Conservation (phyloP, 495 filamentous ascomycete genomes). For the Penicillium subrubescens region DNA sequence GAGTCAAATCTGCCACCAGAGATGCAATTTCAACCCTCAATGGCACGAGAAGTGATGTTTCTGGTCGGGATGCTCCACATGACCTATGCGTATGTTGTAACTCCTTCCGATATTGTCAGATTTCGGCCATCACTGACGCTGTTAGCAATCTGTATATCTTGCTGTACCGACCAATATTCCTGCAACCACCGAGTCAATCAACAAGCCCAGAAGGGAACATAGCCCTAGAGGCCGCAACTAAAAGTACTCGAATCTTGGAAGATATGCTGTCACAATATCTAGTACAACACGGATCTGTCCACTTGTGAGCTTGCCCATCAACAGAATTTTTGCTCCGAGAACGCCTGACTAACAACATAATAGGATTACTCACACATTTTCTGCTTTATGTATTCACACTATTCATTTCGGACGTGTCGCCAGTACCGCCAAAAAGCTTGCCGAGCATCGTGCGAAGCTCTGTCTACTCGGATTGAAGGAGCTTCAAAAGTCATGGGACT, state of each 20-base stretch:
- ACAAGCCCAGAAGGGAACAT: conserved; percentile 33
- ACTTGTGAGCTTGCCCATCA: conserved; percentile 32
- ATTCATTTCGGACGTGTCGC: conserved; percentile 43
- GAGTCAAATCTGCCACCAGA: conserved; percentile 36
- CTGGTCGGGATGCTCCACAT: conserved; percentile 48
- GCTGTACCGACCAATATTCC: conserved; percentile 40
- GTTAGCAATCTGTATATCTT: conserved; percentile 43
- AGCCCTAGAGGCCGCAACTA: conserved; percentile 46
- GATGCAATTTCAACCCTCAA: conserved; percentile 32
- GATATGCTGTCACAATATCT: conserved; percentile 50
- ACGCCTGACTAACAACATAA: background rate
- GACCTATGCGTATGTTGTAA: conserved; percentile 40
- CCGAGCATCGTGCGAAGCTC: conserved; percentile 49
- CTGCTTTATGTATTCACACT: conserved; percentile 51
- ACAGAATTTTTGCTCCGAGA: too few relatives aligned
- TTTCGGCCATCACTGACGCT: background rate
- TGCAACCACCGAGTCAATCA: conserved; percentile 30
- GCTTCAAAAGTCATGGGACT: conserved; percentile 50
- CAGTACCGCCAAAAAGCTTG: conserved; percentile 42
- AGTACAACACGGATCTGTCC: conserved; percentile 47
- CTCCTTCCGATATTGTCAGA: too few relatives aligned
- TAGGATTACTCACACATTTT: conserved; percentile 51
- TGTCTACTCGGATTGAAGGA: conserved; percentile 50
- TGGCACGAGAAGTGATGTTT: conserved; percentile 33
- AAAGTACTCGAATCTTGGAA: conserved; percentile 47